Evolutionary conservation across 2,329 filamentous ascomycete genomes (phyloP), one percentile per base, ranked within the genome.

Genomic region (Aspergillus phoenicis): DNA sequence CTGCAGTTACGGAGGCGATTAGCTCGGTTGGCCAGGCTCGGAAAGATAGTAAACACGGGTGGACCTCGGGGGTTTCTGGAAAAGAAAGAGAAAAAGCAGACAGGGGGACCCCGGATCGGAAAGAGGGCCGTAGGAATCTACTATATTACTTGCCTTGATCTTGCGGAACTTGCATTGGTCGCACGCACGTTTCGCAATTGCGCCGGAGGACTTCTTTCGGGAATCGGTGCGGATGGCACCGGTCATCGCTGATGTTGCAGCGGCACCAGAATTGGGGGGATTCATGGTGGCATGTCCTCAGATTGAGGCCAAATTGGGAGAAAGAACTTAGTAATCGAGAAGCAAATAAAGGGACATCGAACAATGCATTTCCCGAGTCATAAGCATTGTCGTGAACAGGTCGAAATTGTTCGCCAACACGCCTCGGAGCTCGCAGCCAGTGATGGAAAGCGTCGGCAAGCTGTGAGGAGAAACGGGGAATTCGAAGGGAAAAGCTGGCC

Each of bases 141-240:
- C 43, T 55, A 52, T 10, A 52, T 58, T 45, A 45, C 48, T 59
- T 68, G 69, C 74, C 74, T 71, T 80, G 68, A 70, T 75, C 65
- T 73, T 77, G 62, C 73, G 71, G 36, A 76, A 68, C 59, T 76
- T 78, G 71, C 77, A 80, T 58, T 78, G 75, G 61, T 80, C 77
- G 62, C 77, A 80, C 1, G 77, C 77, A n/a, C 77, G 64, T 61
- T 72, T 73, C 10, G 71, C 71, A 52, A 72, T 70, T 33, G 64
- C 30, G 28, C 64, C 55, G 24, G 60, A 55, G 17, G 64, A 52
- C 59, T 69, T 72, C 53, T 64, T 69, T 59, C 68, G 68, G 58
- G 63, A 61, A 22, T 65, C 58, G 3, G 69, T 63, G 49, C 71
- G 71, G 45, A 71, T 70, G 17, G 69, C 54, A 20, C 64, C 63